Percentiles rank a stretch among this genome's conserved stretches.
Evolutionary conservation across 2,329 filamentous ascomycete genomes (phyloP).

Genomic region (Coleophoma crateriformis): DNA sequence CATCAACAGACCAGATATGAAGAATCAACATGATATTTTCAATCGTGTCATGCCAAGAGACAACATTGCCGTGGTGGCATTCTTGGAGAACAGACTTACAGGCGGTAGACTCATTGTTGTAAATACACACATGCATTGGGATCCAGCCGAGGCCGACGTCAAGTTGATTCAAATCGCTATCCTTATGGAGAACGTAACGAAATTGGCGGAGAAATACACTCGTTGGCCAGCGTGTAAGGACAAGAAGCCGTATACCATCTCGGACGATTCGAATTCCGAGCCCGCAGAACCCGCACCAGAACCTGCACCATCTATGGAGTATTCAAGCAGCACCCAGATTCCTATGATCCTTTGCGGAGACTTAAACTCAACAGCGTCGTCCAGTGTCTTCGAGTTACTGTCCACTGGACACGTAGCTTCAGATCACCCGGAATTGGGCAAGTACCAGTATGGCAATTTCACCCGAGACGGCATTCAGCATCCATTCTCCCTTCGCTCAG

Average conservation of each 20-base stretch:
- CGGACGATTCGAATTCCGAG: constrained; percentile 36
- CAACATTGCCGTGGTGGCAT: constrained; percentile 87
- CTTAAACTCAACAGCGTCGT: constrained; percentile 86
- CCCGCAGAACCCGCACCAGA: constrained; percentile 52
- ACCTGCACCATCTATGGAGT: constrained; percentile 79
- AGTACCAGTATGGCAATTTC: constrained; percentile 86
- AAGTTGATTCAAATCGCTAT: constrained; percentile 96
- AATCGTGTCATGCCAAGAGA: constrained; percentile 98
- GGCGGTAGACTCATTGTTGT: constrained; percentile 89
- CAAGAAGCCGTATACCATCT: constrained; percentile 44
- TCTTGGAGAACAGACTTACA: constrained; percentile 86
- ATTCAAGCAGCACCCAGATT: constrained; percentile 79
- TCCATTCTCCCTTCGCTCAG: constrained; percentile 87
- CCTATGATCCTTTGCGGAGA: constrained; percentile 90
- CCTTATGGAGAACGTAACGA: constrained; percentile 85
- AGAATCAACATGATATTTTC: constrained; percentile 95
- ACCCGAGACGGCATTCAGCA: constrained; percentile 89
- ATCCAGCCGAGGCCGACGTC: constrained; percentile 84
- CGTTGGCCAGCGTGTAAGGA: constrained; percentile 76
- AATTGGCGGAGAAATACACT: constrained; percentile 79
- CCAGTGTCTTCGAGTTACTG: constrained; percentile 87
- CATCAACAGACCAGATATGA: constrained; percentile 94
- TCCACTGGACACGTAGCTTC: constrained; percentile 72
- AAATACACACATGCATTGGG: constrained; percentile 94
- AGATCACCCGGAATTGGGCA: constrained; percentile 73